These are phyloP conservation scores for Fomitopsis pulvina DNA, from an alignment of 768 basidiomycete genomes.

Conservation along the genomic window DNA sequence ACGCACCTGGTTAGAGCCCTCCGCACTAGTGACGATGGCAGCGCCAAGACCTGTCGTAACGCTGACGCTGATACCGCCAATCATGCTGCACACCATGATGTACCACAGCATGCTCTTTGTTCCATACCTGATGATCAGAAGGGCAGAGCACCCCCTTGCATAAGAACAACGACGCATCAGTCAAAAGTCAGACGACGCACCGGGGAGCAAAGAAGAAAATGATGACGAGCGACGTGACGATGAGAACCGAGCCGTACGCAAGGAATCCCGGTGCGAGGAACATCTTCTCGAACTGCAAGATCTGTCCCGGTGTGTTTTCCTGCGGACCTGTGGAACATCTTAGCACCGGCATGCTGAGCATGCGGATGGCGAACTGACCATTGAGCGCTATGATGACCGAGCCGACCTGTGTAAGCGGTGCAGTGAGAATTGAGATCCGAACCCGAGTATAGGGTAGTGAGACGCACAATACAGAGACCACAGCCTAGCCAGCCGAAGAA, in stretches of 20 bases:
- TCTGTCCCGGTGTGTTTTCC: conserved; percentile 64
- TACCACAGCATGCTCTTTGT: conserved; percentile 94
- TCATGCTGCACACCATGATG: conserved; percentile 91
- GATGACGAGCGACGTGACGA: conserved; percentile 59
- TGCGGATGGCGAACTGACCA: conserved; percentile 31
- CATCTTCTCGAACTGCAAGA: conserved; percentile 64
- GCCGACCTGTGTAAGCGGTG: conserved; percentile 50
- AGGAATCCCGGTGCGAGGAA: conserved; percentile 86
- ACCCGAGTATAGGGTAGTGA: not conserved
- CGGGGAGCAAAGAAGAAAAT: conserved; percentile 79
- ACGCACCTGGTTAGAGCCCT: conserved; percentile 72
- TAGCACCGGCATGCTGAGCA: not conserved
- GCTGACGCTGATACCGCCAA: conserved; percentile 91
- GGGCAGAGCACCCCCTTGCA: no score
- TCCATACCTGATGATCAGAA: conserved; percentile 80
- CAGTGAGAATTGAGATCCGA: conserved; percentile 5
- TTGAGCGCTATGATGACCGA: conserved; percentile 90
- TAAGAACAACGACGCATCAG: not conserved
- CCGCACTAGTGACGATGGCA: conserved; percentile 75
- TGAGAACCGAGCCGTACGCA: conserved; percentile 56
- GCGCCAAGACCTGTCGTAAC: conserved; percentile 92
- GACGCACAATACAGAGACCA: conserved; percentile 77
- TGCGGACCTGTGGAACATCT: conserved; percentile 44
- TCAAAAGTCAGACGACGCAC: conserved; percentile 32
- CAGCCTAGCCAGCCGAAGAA: conserved; percentile 99